Evolutionary conservation across 1,139 yeast species (phyloP).

Genomic region (Yamadazyma trypodendri): DNA sequence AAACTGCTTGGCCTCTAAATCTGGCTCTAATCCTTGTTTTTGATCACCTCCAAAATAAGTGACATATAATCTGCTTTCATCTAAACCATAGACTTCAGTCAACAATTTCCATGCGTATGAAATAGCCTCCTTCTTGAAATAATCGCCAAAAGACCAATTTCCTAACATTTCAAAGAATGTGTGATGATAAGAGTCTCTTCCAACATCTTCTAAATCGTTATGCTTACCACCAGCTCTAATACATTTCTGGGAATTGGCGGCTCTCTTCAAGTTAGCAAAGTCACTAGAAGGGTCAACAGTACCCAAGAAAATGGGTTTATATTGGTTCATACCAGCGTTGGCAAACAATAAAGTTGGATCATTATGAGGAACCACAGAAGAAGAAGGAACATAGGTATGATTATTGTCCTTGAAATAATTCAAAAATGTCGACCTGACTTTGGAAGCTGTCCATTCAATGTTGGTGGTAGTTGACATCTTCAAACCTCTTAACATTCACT

Average conservation of each 20-base stretch:
- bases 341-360: conserved; percentile 95
- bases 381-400: conserved; percentile 85
- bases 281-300: conserved; percentile 94
- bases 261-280: conserved; percentile 79
- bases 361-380: conserved; percentile 95
- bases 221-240: conserved; percentile 99
- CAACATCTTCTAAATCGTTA: conserved; percentile 97
- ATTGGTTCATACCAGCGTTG: conserved; percentile 99
- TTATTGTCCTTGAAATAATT: conserved; percentile 65
- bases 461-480: conserved; percentile 18
- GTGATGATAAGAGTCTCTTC: conserved; percentile 95
- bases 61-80: conserved; percentile 79
- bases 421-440: conserved; percentile 84
- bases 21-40: conserved; percentile 82
- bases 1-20: conserved; percentile 83
- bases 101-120: conserved; percentile 86
- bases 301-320: conserved; percentile 94
- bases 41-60: conserved; percentile 95
- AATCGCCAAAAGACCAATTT: conserved; percentile 99
- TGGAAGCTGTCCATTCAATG: conserved; percentile 60
- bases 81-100: conserved; percentile 78
- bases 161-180: conserved; percentile 99
- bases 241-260: conserved; percentile 95
- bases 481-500: conserved; percentile 16
- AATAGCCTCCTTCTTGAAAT: conserved; percentile 92